Conservation (phyloP, 2,329 filamentous ascomycete genomes). For the Xylaria hypoxylon region DNA sequence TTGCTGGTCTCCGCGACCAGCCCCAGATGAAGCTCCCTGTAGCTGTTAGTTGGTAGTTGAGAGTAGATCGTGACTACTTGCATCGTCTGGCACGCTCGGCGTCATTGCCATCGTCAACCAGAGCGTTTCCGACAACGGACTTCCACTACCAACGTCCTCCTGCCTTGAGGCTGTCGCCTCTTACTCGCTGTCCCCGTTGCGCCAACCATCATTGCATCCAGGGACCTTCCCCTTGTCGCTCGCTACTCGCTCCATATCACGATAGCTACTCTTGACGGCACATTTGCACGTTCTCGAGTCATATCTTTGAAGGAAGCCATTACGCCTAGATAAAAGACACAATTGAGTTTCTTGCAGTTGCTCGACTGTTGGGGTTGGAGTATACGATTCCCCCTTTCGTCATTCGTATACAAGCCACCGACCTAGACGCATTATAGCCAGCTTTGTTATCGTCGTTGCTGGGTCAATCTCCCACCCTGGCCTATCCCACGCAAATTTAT, state of each 20-base stretch:
- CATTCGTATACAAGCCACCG: slow-evolving; percentile 24
- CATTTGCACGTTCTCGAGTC: slow-evolving; percentile 18
- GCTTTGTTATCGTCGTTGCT: slow-evolving; percentile 22
- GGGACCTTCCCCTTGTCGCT: slow-evolving; percentile 45
- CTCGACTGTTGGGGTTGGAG: slow-evolving; percentile 37
- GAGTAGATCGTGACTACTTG: slow-evolving; percentile 28
- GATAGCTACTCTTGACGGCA: slow-evolving; percentile 18
- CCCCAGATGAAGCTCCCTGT: slow-evolving; percentile 31
- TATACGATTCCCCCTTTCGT: slow-evolving; percentile 31
- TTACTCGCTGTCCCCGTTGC: slow-evolving; percentile 4
- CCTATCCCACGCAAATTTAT: slow-evolving; percentile 17
- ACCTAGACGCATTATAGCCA: slow-evolving; percentile 26
- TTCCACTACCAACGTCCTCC: not conserved
- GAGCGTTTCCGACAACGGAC: slow-evolving; percentile 9
- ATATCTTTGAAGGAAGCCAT: slow-evolving; percentile 33
- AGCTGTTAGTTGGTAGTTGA: slow-evolving; percentile 5
- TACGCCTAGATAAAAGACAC: slow-evolving; percentile 36
- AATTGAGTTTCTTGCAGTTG: slow-evolving; percentile 28
- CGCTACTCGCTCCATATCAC: slow-evolving; percentile 44
- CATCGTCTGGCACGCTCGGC: not conserved
- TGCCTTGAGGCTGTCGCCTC: not conserved
- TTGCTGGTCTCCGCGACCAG: slow-evolving; percentile 31
- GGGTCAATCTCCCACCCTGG: not conserved
- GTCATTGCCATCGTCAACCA: slow-evolving; percentile 7
- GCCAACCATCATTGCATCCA: slow-evolving; percentile 15